Percentiles rank a stretch among this genome's conserved stretches.
These are phyloP conservation scores for Diaporthe nobilis DNA, from an alignment of 2,329 filamentous ascomycete species.

Conservation along the genomic window DNA sequence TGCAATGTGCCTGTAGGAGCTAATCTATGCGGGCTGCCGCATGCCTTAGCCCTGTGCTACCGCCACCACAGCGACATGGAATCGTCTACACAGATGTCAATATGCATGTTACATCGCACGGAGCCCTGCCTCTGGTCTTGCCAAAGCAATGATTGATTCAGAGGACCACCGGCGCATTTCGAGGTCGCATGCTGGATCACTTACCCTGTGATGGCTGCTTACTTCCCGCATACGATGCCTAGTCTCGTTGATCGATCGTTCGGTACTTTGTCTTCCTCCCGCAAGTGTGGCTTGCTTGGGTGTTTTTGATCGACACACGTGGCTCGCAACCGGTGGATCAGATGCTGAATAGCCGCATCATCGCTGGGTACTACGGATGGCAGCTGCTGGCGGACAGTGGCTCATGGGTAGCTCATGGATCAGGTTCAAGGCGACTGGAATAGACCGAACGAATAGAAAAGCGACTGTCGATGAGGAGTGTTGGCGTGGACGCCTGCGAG, in stretches of 20 bases:
- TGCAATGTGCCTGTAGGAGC: slow-evolving; percentile 35
- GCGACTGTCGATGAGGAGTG: too few relatives aligned
- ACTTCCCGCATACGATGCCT: neutral
- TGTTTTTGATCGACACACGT: neutral
- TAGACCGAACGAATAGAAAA: neutral
- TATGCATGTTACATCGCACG: slow-evolving; percentile 34
- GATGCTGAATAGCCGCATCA: neutral
- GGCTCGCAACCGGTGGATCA: neutral
- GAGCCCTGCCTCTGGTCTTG: slow-evolving; percentile 14
- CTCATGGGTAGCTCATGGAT: neutral
- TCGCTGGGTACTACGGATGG: neutral
- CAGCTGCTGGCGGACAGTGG: too few relatives aligned
- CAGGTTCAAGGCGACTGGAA: neutral
- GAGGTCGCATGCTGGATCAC: neutral
- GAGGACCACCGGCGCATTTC: neutral
- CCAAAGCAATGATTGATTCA: slow-evolving; percentile 27
- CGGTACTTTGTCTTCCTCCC: neutral
- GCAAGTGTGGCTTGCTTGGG: neutral
- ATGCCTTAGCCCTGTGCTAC: slow-evolving; percentile 25
- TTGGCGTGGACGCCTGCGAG: neutral
- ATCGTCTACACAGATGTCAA: slow-evolving; percentile 14
- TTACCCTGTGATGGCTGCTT: neutral
- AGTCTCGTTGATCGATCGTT: slow-evolving; percentile 6
- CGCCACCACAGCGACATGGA: neutral
- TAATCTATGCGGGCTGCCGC: slow-evolving; percentile 9